phyloP scores from a whole-genome alignment of 306 rosid genomes.

The Sindora glabra region DNA sequence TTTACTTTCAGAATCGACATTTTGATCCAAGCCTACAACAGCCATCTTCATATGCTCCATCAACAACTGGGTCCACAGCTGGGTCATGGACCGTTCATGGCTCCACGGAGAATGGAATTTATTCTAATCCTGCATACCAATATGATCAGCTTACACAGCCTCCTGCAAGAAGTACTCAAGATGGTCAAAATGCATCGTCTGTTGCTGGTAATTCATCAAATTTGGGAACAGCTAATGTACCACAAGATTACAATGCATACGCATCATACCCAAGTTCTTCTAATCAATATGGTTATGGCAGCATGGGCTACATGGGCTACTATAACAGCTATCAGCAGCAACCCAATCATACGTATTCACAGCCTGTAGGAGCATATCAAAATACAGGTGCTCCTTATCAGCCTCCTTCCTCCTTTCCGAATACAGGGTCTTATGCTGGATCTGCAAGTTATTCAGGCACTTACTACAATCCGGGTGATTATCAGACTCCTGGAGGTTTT shows the following conservation, averaged over 20 bases:
- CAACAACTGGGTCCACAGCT: conserved; percentile 54
- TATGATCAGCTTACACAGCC: conserved; percentile 63
- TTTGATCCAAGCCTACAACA: conserved; percentile 54
- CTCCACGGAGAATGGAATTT: conserved; percentile 59
- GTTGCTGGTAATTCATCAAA: conserved; percentile 77
- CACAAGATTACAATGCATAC: conserved; percentile 84
- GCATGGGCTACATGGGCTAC: conserved; percentile 70
- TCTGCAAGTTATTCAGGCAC: conserved; percentile 98
- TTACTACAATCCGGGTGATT: conserved; percentile 99
- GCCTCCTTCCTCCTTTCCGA: conserved; percentile 99
- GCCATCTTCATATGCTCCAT: conserved; percentile 37
- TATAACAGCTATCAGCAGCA: conserved; percentile 87
- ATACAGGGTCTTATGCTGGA: conserved; percentile 99
- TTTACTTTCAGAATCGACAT: conserved; percentile 44
- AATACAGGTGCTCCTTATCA: conserved; percentile 99
- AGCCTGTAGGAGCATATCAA: conserved; percentile 98
- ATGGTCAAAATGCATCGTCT: conserved; percentile 49
- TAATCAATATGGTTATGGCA: conserved; percentile 89
- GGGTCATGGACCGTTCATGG: conserved; percentile 53
- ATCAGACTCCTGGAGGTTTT: conserved; percentile 97
- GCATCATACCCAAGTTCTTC: conserved; percentile 72
- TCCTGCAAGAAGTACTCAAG: conserved; percentile 60
- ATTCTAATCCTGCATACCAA: conserved; percentile 57
- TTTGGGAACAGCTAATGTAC: conserved; percentile 79
- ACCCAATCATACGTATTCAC: conserved; percentile 79